Evolutionary conservation across 2,329 filamentous ascomycete genomes (phyloP).

Genomic region (Fusarium goolgardi): DNA sequence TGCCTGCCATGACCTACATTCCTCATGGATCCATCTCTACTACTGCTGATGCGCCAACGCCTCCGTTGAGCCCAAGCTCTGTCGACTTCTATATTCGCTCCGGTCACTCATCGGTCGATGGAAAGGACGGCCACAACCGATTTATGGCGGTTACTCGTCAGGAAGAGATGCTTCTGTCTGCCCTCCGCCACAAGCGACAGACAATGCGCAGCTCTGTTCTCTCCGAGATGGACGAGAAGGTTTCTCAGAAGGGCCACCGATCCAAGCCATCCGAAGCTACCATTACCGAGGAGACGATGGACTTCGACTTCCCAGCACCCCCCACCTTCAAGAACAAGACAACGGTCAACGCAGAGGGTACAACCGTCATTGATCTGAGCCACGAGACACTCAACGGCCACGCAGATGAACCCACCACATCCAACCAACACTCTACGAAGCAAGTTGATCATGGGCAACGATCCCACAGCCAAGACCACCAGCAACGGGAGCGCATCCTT

Average conservation of each 20-base stretch:
- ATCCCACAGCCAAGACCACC: constrained; percentile 17
- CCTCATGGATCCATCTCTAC: constrained; percentile 44
- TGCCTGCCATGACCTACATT: constrained; percentile 32
- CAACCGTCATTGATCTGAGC: constrained; percentile 42
- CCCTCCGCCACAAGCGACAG: constrained; percentile 67
- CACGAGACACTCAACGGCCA: constrained; percentile 11
- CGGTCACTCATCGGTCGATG: constrained; percentile 53
- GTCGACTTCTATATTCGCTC: constrained; percentile 61
- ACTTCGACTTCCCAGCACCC: constrained; percentile 53
- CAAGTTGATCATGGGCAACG: constrained; percentile 24
- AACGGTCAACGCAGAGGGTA: constrained; percentile 42
- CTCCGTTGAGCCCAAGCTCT: constrained; percentile 64
- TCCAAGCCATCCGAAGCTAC: constrained; percentile 50
- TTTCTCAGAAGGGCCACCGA: constrained; percentile 38
- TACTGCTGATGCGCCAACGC: constrained; percentile 58
- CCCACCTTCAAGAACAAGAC: constrained; percentile 47
- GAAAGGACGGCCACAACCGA: constrained; percentile 51
- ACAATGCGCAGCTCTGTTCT: constrained; percentile 63
- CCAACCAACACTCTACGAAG: constrained; percentile 22
- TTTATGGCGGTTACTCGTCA: constrained; percentile 69
- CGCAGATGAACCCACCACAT: background rate
- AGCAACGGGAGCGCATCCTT: constrained; percentile 45
- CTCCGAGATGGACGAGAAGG: constrained; percentile 52
- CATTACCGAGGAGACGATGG: constrained; percentile 48
- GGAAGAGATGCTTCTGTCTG: constrained; percentile 68